Base-by-base conservation (phyloP, 305 asterid species). In the Salvia sclarea region DNA sequence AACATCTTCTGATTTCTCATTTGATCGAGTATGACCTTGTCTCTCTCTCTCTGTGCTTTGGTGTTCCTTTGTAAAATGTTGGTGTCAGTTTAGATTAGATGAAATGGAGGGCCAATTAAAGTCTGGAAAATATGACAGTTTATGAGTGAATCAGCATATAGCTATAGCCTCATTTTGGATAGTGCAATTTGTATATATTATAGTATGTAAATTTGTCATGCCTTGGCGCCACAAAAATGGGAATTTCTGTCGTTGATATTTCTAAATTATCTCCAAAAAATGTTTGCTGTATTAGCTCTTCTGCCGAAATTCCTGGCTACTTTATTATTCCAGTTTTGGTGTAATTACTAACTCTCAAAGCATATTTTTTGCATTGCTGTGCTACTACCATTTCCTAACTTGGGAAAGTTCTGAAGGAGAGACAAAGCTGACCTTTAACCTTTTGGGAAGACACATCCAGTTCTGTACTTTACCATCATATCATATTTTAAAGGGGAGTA, bases 291-390 rank as follows among this genome's bases (percentile, higher is more conserved):
- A 49, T 73, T 54, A 31, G 69, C 33, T 10, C 20, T 17, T 45
- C 17, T 44, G 53, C 6, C 31, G 16, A 72, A 31, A 14, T 56
- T 31, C 4, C 44, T 38, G 47, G 41, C 31, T 13, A 3, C 13
- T 30, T 31, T 12, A n/a, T 1, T 50, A 24, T 56, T 21, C 21
- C n/a, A 8, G 25, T 18, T 49, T 30, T 33, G 18, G 22, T 43
- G 45, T 21, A 14, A 24, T 50, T 68, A 47, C 18, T 38, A 8
- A 17, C 40, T 48, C 11, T 22, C 21, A 31, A 28, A 49, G n/a
- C 8, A 28, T 56, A 61, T 25, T 64, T 64, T 35, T 64, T 31
- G 72, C 25, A 38, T 60, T 38, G 13, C 48, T 6, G 44, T 40
- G 16, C 12, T 20, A 37, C 25, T 20, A 18, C 41, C 37, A 61